Evolutionary conservation across 257 asterid species (phyloP).

Genomic region (Lavandula angustifolia): DNA sequence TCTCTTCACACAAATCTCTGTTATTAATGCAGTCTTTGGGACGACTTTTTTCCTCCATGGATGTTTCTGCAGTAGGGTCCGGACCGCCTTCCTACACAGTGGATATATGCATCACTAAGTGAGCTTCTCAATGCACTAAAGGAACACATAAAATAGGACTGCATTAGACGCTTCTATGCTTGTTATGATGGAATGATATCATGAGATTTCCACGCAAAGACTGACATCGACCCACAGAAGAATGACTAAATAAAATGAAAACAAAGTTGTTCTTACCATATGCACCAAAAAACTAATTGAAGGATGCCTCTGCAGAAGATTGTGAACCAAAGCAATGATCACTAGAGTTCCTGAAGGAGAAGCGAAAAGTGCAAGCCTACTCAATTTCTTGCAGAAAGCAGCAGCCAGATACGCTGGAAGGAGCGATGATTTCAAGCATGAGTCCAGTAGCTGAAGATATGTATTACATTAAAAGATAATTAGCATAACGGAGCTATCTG

Average conservation of each 20-base stretch:
- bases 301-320: constrained; percentile 92
- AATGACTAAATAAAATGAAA: constrained; percentile 18
- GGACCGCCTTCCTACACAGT: constrained; percentile 49
- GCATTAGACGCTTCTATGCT: too few relatives aligned
- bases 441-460: constrained; percentile 79
- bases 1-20: constrained; percentile 36
- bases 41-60: constrained; percentile 40
- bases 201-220: too few relatives aligned
- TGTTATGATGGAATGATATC: too few relatives aligned
- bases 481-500: constrained; percentile 5
- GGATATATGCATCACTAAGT: constrained; percentile 18
- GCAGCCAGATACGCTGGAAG: constrained; percentile 98
- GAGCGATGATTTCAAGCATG: constrained; percentile 89
- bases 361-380: constrained; percentile 73
- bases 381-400: constrained; percentile 86
- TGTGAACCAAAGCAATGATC: constrained; percentile 79
- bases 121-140: constrained; percentile 2
- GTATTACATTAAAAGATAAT: constrained; percentile 10
- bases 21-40: constrained; percentile 27
- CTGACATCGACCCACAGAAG: neutral
- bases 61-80: constrained; percentile 42
- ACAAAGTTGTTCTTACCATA: constrained; percentile 47
- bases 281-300: constrained; percentile 90
- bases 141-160: neutral
- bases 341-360: constrained; percentile 89